Evolutionary conservation across 2,329 filamentous ascomycete species (phyloP).

Genomic region (Pyrenochaeta sp.): DNA sequence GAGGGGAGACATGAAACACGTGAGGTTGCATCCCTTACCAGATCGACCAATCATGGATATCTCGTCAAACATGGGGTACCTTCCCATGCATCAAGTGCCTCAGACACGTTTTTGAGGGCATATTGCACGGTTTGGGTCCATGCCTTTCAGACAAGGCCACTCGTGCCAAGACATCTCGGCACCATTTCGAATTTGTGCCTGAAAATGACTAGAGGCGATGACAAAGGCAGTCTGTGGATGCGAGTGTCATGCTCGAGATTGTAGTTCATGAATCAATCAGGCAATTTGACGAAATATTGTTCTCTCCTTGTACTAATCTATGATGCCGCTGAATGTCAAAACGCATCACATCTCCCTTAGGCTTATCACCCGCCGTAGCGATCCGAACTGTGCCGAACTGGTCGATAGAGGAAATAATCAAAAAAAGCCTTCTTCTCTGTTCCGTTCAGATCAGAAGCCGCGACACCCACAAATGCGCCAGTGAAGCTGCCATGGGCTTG

Average conservation of each 20-base stretch:
- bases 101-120: conserved; percentile 11
- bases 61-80: conserved; percentile 11
- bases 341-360: background rate
- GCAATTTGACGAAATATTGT: too few relatives aligned
- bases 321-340: background rate
- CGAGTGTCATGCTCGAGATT: too few relatives aligned
- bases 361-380: conserved; percentile 31
- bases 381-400: conserved; percentile 40
- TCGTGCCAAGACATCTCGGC: background rate
- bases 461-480: conserved; percentile 57
- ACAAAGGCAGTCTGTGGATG: too few relatives aligned
- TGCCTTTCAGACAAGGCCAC: background rate
- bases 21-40: conserved; percentile 4
- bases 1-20: conserved; percentile 3
- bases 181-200: background rate
- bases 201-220: too few relatives aligned
- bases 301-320: too few relatives aligned
- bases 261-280: too few relatives aligned
- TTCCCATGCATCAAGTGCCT: conserved; percentile 27
- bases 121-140: background rate
- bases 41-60: conserved; percentile 1
- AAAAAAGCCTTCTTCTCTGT: conserved; percentile 37
- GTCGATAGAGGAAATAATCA: conserved; percentile 44
- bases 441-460: conserved; percentile 45
- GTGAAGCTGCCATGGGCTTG: conserved; percentile 70